phyloP scores from a whole-genome alignment of 768 basidiomycete species.

The Neoboletus magnificus region DNA sequence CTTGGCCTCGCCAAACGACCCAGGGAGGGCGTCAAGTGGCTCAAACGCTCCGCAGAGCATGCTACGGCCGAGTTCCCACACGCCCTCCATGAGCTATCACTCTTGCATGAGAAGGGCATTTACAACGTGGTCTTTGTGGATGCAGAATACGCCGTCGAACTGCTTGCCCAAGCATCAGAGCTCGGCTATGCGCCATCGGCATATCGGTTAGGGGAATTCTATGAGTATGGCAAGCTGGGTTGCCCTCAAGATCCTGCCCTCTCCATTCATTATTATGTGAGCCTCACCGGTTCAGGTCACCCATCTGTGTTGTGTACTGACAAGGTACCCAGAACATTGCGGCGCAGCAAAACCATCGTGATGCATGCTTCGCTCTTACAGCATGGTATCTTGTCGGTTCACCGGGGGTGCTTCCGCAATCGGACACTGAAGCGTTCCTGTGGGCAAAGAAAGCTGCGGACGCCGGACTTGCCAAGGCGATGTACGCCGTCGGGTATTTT shows the following conservation, averaged over 20 bases:
- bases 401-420: conserved; percentile 94
- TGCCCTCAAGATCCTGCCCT: conserved; percentile 96
- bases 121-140: conserved; percentile 98
- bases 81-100: conserved; percentile 89
- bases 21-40: conserved; percentile 97
- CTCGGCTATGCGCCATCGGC: conserved; percentile 96
- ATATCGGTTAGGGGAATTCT: conserved; percentile 94
- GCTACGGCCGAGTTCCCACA: conserved; percentile 96
- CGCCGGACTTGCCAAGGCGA: conserved; percentile 86
- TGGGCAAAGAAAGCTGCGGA: conserved; percentile 98
- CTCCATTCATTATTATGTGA: conserved; percentile 97
- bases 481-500: conserved; percentile 98
- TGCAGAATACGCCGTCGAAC: conserved; percentile 90
- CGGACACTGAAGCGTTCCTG: conserved; percentile 95
- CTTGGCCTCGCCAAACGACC: conserved; percentile 81
- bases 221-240: conserved; percentile 98
- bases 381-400: conserved; percentile 99
- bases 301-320: conserved; percentile 12
- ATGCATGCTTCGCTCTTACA: conserved; percentile 96
- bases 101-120: conserved; percentile 95
- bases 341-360: conserved; percentile 94
- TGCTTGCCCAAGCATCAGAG: conserved; percentile 93
- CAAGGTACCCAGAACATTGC: conserved; percentile 78
- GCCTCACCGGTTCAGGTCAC: conserved; percentile 25
- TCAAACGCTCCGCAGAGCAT: conserved; percentile 93